These are phyloP conservation scores for Pedinophyceae sp. DNA, from an alignment of 139 green algal species.

Conservation along the genomic window DNA sequence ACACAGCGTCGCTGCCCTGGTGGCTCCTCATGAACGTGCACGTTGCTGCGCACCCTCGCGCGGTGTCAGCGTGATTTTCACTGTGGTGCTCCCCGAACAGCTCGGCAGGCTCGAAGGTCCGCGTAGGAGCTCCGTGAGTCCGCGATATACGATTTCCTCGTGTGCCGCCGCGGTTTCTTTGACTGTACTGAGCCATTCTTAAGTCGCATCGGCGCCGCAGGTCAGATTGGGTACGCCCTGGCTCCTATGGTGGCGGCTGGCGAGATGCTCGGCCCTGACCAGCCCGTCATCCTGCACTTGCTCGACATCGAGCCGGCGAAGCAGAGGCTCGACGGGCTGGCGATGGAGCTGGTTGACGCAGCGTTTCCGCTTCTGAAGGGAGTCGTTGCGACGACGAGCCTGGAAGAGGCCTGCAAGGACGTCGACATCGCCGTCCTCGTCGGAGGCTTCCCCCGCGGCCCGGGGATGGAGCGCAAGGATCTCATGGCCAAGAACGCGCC, in stretches of 20 bases:
- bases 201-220: too few relatives aligned
- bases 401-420: constrained; percentile 57
- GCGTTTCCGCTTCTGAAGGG: constrained; percentile 75
- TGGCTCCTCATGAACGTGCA: too few relatives aligned
- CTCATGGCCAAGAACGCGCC: constrained; percentile 82
- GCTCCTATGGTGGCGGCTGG: constrained; percentile 62
- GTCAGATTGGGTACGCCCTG: constrained; percentile 86
- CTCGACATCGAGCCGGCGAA: constrained; percentile 77
- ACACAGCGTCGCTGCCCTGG: too few relatives aligned
- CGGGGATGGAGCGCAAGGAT: constrained; percentile 88
- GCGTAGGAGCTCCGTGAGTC: too few relatives aligned
- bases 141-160: too few relatives aligned
- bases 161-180: too few relatives aligned
- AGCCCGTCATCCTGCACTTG: constrained; percentile 83
- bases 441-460: constrained; percentile 64
- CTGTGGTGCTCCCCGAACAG: too few relatives aligned
- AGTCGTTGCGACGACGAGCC: constrained; percentile 61
- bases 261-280: constrained; percentile 60
- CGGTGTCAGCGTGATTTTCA: too few relatives aligned
- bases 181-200: too few relatives aligned
- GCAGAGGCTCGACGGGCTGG: constrained; percentile 63
- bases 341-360: constrained; percentile 86
- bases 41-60: too few relatives aligned
- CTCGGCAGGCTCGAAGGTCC: too few relatives aligned
- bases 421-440: constrained; percentile 89